These are phyloP conservation scores for Magnaporthiopsis poae DNA, from an alignment of 2,329 filamentous ascomycete genomes.

Conservation along the genomic window DNA sequence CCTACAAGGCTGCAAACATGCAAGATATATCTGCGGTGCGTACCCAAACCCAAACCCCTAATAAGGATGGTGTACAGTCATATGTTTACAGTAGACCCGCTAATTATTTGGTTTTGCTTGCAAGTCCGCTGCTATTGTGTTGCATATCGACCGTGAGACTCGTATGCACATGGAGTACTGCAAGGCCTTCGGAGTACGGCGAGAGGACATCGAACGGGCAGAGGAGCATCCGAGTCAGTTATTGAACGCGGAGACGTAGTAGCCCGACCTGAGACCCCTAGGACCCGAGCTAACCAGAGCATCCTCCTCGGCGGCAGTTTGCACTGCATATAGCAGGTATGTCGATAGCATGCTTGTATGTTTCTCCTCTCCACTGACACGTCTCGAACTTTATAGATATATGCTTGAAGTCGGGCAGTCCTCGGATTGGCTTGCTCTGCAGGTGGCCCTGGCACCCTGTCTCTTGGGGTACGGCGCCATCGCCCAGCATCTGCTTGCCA, in stretches of 20 bases:
- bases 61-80: no score
- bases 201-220: slow-evolving; percentile 59
- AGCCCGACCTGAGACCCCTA: no score
- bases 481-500: slow-evolving; percentile 58
- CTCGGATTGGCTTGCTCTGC: slow-evolving; percentile 78
- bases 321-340: slow-evolving; percentile 29
- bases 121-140: slow-evolving; percentile 48
- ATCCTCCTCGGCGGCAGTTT: slow-evolving; percentile 21
- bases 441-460: slow-evolving; percentile 76
- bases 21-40: slow-evolving; percentile 61
- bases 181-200: slow-evolving; percentile 65
- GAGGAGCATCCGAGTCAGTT: slow-evolving; percentile 62
- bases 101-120: neutral
- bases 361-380: slow-evolving; percentile 7
- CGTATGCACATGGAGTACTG: slow-evolving; percentile 76
- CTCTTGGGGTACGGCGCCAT: slow-evolving; percentile 81
- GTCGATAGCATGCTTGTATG: neutral
- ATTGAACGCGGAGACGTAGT: neutral
- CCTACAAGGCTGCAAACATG: slow-evolving; percentile 72
- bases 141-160: slow-evolving; percentile 71
- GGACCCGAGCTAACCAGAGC: neutral
- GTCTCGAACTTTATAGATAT: slow-evolving; percentile 40
- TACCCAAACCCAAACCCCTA: slow-evolving; percentile 4
- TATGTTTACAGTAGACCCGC: neutral
- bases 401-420: slow-evolving; percentile 81